These are phyloP conservation scores for Zizania palustris DNA, from an alignment of 202 grass and related monocot species.

Conservation along the genomic window DNA sequence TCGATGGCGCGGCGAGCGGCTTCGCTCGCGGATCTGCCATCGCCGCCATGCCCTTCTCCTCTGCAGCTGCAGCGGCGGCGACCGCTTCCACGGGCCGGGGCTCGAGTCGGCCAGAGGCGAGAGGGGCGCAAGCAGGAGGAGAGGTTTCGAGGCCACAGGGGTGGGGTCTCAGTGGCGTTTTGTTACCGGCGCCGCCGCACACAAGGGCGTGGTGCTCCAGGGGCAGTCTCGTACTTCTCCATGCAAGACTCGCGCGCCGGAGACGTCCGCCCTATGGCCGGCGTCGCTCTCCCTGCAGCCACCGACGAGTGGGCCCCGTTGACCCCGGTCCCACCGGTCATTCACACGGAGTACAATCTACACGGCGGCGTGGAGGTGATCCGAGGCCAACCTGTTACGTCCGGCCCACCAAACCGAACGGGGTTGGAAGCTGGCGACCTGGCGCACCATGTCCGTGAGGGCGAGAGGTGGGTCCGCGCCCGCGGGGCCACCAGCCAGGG, in stretches of 20 bases:
- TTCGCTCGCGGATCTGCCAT: slow-evolving; percentile 65
- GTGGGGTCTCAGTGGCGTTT: slow-evolving; percentile 45
- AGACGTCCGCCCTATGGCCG: slow-evolving; percentile 16
- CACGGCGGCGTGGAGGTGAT: not conserved
- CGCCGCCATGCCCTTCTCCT: slow-evolving; percentile 39
- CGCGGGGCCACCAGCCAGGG: slow-evolving; percentile 34
- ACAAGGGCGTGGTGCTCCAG: not conserved
- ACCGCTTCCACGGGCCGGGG: not conserved
- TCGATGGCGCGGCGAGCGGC: slow-evolving; percentile 35
- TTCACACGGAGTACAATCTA: fast-evolving
- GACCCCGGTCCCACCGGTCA: fast-evolving
- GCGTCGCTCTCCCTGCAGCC: fast-evolving
- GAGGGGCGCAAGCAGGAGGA: slow-evolving; percentile 21
- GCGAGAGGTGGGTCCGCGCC: slow-evolving; percentile 9
- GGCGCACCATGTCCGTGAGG: slow-evolving; percentile 42
- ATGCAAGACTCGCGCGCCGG: slow-evolving; percentile 20
- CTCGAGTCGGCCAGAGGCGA: not conserved
- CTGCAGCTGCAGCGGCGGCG: not conserved
- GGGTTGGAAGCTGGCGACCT: slow-evolving; percentile 3
- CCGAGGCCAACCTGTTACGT: slow-evolving; percentile 30
- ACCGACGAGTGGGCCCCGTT: fast-evolving
- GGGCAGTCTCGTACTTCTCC: slow-evolving; percentile 36
- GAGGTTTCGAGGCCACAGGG: slow-evolving; percentile 50
- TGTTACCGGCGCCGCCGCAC: slow-evolving; percentile 39
- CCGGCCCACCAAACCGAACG: slow-evolving; percentile 46